A percentile compares a stretch with the other conserved stretches of the same genome.
Evolutionary conservation across 148 eudicot genomes (phyloP).

Genomic region (Rhododendron williamsianum): DNA sequence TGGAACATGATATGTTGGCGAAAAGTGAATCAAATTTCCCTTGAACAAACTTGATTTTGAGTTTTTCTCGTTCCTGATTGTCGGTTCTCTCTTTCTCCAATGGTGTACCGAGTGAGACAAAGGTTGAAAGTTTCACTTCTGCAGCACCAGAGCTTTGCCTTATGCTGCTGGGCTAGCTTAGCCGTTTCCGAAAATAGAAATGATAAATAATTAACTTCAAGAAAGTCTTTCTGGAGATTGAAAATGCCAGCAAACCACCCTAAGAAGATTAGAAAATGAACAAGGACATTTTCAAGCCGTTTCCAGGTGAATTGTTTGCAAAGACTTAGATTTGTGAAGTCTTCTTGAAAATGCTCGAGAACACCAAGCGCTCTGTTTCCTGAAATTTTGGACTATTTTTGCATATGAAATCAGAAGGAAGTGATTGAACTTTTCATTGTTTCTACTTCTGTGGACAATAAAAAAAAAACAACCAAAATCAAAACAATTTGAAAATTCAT

Average conservation of each 20-base stretch:
- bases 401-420: neutral
- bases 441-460: neutral
- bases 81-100: neutral
- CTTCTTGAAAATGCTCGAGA: neutral
- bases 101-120: neutral
- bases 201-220: neutral
- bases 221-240: neutral
- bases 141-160: neutral
- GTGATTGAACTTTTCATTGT: neutral
- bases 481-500: neutral
- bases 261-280: neutral
- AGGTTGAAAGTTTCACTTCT: neutral
- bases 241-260: neutral
- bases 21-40: neutral
- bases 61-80: neutral
- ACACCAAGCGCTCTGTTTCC: neutral
- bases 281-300: neutral
- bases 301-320: neutral
- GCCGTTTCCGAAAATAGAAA: neutral
- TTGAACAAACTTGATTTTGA: neutral
- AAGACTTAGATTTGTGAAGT: neutral
- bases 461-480: neutral
- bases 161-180: neutral
- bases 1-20: neutral
- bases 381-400: neutral